A percentile compares a stretch with the other conserved stretches of the same genome.
These are phyloP conservation scores for Linum tenue DNA, from an alignment of 345 rosid species.

Conservation along the genomic window DNA sequence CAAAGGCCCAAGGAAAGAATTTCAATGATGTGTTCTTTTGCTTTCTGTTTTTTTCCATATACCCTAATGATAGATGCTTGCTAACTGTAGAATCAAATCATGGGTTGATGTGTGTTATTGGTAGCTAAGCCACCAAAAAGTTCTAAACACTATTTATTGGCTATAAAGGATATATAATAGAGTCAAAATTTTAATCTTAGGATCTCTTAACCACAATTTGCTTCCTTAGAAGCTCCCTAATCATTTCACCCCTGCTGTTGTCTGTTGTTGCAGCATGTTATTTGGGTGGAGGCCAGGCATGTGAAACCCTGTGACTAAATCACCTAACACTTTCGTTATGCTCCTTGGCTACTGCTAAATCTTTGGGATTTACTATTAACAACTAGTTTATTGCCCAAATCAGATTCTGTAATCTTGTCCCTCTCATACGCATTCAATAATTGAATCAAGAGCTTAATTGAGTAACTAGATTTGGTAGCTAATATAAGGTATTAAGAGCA, in stretches of 20 bases:
- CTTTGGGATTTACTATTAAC: not conserved
- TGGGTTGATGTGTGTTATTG: conserved; percentile 11
- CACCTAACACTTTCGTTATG: not conserved
- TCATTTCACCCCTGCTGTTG: not conserved
- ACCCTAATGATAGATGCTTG: too few relatives aligned
- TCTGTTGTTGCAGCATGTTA: not conserved
- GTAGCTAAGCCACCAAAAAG: conserved; percentile 22
- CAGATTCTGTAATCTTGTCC: not conserved
- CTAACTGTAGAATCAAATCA: too few relatives aligned
- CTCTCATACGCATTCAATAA: not conserved
- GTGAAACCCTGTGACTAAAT: conserved; percentile 8
- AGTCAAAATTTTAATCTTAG: not conserved
- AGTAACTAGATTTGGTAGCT: too few relatives aligned
- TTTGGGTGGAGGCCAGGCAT: conserved; percentile 18
- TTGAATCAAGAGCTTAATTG: too few relatives aligned
- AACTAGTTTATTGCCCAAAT: not conserved
- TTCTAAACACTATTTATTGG: conserved; percentile 10
- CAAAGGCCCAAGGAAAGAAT: too few relatives aligned
- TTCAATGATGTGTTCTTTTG: too few relatives aligned
- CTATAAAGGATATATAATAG: too few relatives aligned
- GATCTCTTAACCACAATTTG: conserved; percentile 17
- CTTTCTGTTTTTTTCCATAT: too few relatives aligned
- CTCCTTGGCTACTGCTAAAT: not conserved
- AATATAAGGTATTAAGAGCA: too few relatives aligned
- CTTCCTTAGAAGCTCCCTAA: conserved; percentile 27